A percentile compares a stretch with the other conserved stretches of the same genome.
Conservation (phyloP, 2,329 filamentous ascomycete species). For the Thielaviopsis populi region DNA sequence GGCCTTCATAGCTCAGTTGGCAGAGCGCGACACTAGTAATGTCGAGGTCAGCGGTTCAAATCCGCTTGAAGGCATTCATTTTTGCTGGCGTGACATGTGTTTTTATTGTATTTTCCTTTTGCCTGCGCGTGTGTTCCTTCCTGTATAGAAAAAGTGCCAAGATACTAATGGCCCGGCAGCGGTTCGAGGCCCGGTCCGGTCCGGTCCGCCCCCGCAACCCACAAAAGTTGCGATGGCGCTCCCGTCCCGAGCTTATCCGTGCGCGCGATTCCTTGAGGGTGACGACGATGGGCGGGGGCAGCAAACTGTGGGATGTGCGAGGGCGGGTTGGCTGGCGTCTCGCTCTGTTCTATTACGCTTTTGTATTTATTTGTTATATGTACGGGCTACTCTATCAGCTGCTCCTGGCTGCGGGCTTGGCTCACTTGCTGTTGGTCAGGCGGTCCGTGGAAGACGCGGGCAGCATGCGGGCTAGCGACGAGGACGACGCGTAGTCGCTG, state of each 20-base stretch:
- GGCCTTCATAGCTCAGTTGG: constrained; percentile 17
- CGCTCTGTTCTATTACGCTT: not conserved
- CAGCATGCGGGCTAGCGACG: not conserved
- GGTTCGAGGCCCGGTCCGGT: not conserved
- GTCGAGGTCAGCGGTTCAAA: constrained; percentile 18
- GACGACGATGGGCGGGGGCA: no score
- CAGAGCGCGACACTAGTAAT: constrained; percentile 18
- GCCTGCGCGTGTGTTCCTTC: not conserved
- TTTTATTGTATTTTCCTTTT: not conserved
- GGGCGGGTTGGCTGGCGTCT: no score
- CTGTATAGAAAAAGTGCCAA: not conserved
- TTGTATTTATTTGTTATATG: no score
- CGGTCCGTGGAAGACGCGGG: not conserved
- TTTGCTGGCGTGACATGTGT: not conserved
- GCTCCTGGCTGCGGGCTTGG: no score
- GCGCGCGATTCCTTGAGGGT: not conserved
- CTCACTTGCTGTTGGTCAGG: not conserved
- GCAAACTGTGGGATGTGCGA: no score
- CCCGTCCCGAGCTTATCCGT: not conserved
- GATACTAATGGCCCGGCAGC: not conserved
- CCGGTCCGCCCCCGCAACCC: not conserved
- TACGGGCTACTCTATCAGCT: no score
- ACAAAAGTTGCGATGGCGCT: not conserved
- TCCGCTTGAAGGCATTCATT: constrained; percentile 16
- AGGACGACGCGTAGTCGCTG: not conserved